Evolutionary conservation across 768 basidiomycete species (phyloP).

Genomic region (Pleurotus sapidus): DNA sequence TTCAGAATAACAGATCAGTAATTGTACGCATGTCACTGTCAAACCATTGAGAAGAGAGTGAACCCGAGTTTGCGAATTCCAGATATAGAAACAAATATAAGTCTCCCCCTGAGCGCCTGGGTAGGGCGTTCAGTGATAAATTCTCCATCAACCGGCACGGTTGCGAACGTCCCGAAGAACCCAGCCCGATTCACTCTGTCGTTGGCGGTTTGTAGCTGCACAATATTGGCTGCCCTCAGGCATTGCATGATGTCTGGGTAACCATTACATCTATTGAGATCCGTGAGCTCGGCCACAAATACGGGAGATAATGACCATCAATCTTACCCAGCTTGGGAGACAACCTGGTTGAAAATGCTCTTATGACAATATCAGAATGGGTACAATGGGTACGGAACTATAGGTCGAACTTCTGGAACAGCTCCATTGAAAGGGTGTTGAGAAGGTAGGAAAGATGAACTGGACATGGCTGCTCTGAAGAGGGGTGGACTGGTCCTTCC

Average conservation of each 20-base stretch:
- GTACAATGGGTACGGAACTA: conserved; percentile 12
- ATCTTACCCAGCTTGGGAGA: no score
- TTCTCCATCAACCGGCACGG: conserved; percentile 28
- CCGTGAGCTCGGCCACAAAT: no score
- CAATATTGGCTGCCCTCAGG: conserved; percentile 13
- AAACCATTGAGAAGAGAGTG: no score
- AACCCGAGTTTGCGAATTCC: no score
- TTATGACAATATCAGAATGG: no score
- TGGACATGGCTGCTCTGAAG: conserved; percentile 25
- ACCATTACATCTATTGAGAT: conserved; percentile 10
- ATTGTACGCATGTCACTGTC: no score
- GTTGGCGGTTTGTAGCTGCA: conserved; percentile 20
- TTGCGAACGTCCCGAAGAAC: conserved; percentile 23
- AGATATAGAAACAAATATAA: background rate
- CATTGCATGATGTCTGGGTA: conserved; percentile 6
- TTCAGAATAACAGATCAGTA: no score
- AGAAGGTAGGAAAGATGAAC: conserved; percentile 23
- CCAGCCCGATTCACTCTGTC: conserved; percentile 14
- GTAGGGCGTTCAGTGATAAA: conserved; percentile 18
- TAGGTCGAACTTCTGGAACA: no score
- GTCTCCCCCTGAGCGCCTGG: background rate
- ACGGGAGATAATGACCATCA: no score
- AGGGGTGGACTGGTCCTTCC: conserved; percentile 26
- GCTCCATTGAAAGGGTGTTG: conserved; percentile 27
- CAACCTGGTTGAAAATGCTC: no score